Conservation (phyloP, 441 rosid species). For the Biscutella laevigata region DNA sequence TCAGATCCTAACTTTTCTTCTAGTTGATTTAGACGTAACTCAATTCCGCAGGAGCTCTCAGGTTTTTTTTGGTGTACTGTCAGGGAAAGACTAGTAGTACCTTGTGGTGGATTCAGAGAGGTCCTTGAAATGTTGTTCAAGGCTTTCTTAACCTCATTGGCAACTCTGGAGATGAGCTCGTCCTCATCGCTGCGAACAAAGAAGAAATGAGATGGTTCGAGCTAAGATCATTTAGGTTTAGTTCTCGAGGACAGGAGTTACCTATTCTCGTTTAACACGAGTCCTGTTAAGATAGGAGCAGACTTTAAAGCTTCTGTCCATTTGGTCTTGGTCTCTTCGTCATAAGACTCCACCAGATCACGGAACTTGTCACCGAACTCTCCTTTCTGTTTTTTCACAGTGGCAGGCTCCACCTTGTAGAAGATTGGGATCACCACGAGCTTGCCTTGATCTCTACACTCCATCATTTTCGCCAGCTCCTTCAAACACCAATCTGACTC, state of each 20-base stretch:
- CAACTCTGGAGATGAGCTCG: background rate
- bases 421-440: conserved; percentile 17
- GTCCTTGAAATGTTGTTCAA: background rate
- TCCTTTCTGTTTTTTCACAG: background rate
- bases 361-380: background rate
- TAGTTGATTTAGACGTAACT: conserved; percentile 1
- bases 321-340: background rate
- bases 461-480: conserved; percentile 15
- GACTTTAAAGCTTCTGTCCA: conserved; percentile 9
- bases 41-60: conserved; percentile 8
- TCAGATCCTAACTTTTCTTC: background rate
- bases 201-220: too few species aligned
- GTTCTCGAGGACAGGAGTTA: too few species aligned
- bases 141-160: background rate
- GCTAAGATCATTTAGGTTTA: too few species aligned
- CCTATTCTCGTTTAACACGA: conserved; percentile 1
- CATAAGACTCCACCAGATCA: background rate
- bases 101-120: background rate
- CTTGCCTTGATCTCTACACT: background rate
- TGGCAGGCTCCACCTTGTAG: conserved; percentile 1
- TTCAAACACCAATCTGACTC: conserved; percentile 5
- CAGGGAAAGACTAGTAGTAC: background rate
- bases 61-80: background rate
- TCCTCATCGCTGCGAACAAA: conserved; percentile 8
- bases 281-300: background rate